Evolutionary conservation across 352 stramenopile genomes (phyloP), one percentile per base, ranked within the genome.

Genomic region (Phytopythium litorale): DNA sequence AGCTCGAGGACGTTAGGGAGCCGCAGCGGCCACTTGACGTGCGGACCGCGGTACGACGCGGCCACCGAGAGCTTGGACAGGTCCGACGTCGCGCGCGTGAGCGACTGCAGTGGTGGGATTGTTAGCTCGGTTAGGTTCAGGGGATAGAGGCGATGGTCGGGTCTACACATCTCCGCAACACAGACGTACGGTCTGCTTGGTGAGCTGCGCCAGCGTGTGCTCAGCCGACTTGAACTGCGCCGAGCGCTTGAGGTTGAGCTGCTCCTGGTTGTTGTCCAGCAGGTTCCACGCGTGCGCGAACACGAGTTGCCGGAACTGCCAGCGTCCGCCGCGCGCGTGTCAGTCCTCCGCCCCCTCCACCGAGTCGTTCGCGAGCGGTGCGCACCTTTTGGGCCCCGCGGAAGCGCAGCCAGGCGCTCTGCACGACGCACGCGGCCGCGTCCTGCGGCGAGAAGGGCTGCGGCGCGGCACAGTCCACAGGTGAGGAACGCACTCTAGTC

Each of bases 261-360:
- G 87, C 65, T 96, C 88, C 68, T 96, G 81, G 48, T 91, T 92
- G 71, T 96, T 96, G 66, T 97, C 89, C 46, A 97, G 67, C 57
- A 96, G 60, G 68, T 97, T 97, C 87, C 87, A 97, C 51, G 89
- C 87, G 60, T 91, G 73, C 33, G 84, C 89, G 38, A 82, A 89
- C 58, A 95, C 80, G 1, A 94, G 72, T 54, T 81, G 80, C 18
- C 80, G 85, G 67, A 95, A 95, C 79, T 90, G 65, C n/a, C 33
- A 25, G 37, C 19, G 18, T 21, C 18, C 50, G 30, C 13, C 30
- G 2, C 2, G 42, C 9, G 15, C 19, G 21, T n/a, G 6, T 19
- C 16, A n/a, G 15, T 51, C 16, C 49, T 8, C 21, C 50, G 28
- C 32, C 21, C n/a, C 13, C 51, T 28, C 12, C 23, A 25, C 16